Evolutionary conservation across 345 rosid genomes (phyloP), one percentile per base, ranked within the genome.

Genomic region (Murraya koenigii): DNA sequence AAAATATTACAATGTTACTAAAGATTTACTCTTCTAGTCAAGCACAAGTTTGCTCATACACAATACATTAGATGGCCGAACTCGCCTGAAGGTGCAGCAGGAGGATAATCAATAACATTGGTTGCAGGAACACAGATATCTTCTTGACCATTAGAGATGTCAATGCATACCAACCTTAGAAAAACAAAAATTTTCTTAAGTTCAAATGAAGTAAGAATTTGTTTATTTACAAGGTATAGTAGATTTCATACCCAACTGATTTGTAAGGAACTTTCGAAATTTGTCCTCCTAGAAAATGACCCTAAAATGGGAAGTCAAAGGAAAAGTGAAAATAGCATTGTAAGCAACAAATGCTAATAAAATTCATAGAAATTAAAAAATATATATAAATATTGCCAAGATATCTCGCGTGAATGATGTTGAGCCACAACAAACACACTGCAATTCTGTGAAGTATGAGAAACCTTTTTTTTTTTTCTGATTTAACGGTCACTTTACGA

Each of bases 51-150:
- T 74, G 58, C 79, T 47, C 32, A 26, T 30, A 47, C 11, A 59
- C 55, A 61, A 75, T 75, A 69, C 25, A 66, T 47, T 22, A 65
- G 49, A 22, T 25, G 35, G n/a, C 10, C 74, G n/a, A 80, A 76
- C 86, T 87, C 83, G 81, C 91, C 95, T 80, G 86, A 56, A 30
- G 93, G 93, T 52, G 88, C 78, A 66, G 77, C 82, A n/a, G 88
- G 84, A 38, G 86, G 88, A 77, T 88, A 84, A 76, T 86, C 90
- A 75, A 84, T 81, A 67, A 78, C 76, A 78, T 89, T 88, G 79
- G 87, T 85, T 41, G 87, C 92, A 36, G 90, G 95, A 66, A 89
- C 87, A 8, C 85, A 84, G 41, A 78, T 75, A 64, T 78, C 84
- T 75, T 91, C 95, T 79, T 39, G 82, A 65, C 93, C 93, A 1